Evolutionary conservation across 129 eudicot genomes (phyloP), one percentile per base, ranked within the genome.

Genomic region (Erigeron canadensis): DNA sequence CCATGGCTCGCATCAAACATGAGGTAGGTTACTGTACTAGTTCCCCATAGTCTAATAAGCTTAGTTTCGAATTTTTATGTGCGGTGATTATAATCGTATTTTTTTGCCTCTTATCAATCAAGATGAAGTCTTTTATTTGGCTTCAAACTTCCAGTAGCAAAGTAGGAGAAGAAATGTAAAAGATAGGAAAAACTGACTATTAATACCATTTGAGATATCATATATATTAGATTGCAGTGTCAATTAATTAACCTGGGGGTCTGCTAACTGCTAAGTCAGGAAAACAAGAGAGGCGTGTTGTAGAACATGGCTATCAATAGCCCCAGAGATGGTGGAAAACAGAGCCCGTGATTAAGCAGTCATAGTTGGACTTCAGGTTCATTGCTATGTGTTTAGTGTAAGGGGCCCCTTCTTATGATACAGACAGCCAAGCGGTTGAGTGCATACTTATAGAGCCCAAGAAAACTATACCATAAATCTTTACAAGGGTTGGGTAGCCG

Each of bases 311-410:
- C 96, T 89, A 76, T 94, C 89, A 70, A 55, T 94, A 65, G 98
- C 98, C 78, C 96, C 97, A 60, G 98, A 94, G 74, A 87, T 94
- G 98, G 98, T 94, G 84, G 97, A 94, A 72, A 84, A 90, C 67
- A 89, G 83, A 82, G 96, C 93, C 63, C 98, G 90, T 79, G 98
- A 87, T 58, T 87, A 89, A 62, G 87, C 97, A 60, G 97, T 94
- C 13, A 94, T 73, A 94, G 90, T 65, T 94, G 98, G 98, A 94
- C 98, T 54, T 66, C 86, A 71, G 98, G 98, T 94, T 65, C 90
- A 89, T 8, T 94, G 96, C 77, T 94, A 89, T 58, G 98, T 89
- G 78, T 89, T 94, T 77, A 12, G 67, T 94, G 65, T 94, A 81
- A 68, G 98, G 98, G 42, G 82, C 23, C 63, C 98, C 98, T 66